Conservation (phyloP, 306 rosid genomes). For the Pterocarpus macrocarpus region DNA sequence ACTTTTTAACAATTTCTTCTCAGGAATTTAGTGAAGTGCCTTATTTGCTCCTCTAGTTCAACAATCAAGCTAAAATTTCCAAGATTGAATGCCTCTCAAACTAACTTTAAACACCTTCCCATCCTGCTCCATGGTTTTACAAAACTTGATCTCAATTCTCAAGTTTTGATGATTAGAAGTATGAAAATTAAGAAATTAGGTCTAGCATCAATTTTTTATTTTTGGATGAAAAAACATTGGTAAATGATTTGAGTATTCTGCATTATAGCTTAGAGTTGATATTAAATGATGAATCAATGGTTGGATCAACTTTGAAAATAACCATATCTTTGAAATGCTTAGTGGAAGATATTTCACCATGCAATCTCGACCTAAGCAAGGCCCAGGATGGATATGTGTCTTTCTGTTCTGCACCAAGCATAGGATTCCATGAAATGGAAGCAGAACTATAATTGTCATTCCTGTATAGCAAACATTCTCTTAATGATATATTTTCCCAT, state of each 20-base stretch:
- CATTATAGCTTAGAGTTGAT: not conserved
- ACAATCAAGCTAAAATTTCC: no score
- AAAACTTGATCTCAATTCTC: no score
- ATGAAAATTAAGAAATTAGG: no score
- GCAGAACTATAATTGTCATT: not conserved
- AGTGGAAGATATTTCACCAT: not conserved
- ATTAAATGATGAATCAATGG: not conserved
- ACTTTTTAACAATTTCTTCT: no score
- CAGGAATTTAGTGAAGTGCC: no score
- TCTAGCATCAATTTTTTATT: no score
- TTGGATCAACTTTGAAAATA: not conserved
- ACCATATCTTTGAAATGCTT: not conserved
- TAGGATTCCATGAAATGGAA: not conserved
- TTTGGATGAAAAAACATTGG: no score
- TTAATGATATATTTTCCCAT: constrained; percentile 10
- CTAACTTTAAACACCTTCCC: no score
- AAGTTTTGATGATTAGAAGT: no score
- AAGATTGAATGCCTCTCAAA: no score
- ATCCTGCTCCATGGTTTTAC: no score
- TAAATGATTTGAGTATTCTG: not conserved
- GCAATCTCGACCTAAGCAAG: not conserved
- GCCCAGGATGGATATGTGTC: not conserved
- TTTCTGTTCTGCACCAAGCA: not conserved
- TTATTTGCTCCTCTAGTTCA: no score
- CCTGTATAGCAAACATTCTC: not conserved